phyloP scores from a whole-genome alignment of 1,284 basidiomycete species.

The Cerioporus squamosus region DNA sequence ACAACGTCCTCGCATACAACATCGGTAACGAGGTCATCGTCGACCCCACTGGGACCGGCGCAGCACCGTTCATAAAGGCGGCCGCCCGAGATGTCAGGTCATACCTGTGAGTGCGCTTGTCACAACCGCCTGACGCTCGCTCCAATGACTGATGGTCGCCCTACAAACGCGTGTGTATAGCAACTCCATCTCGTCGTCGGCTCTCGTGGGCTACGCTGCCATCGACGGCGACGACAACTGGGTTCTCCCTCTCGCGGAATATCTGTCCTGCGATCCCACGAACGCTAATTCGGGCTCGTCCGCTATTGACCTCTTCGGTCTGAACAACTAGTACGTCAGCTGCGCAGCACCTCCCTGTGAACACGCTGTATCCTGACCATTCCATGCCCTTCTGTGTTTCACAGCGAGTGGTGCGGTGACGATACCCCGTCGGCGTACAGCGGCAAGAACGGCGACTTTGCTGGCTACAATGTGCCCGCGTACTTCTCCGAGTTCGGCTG shows the following conservation, averaged over 20 bases:
- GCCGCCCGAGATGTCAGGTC: constrained; percentile 88
- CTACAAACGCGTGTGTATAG: constrained; percentile 39
- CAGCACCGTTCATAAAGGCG: constrained; percentile 87
- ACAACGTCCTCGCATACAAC: constrained; percentile 85
- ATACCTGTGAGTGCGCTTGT: constrained; percentile 70
- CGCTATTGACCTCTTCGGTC: constrained; percentile 84
- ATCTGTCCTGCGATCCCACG: constrained; percentile 77
- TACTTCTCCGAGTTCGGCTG: constrained; percentile 95
- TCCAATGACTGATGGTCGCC: neutral
- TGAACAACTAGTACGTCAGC: constrained; percentile 72
- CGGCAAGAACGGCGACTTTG: constrained; percentile 56
- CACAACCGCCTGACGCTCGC: neutral
- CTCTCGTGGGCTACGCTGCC: constrained; percentile 85
- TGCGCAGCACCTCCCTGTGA: constrained; percentile 12
- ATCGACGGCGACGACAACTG: constrained; percentile 77
- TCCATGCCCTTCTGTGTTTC: constrained; percentile 2
- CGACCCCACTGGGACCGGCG: constrained; percentile 56
- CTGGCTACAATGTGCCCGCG: constrained; percentile 76
- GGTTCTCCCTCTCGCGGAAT: constrained; percentile 76
- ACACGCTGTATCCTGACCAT: constrained; percentile 5
- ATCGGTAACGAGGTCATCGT: constrained; percentile 90
- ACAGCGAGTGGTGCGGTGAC: constrained; percentile 81
- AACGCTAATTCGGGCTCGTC: constrained; percentile 57
- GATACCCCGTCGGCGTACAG: constrained; percentile 59
- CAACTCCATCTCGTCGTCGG: constrained; percentile 66